Conservation (phyloP, 1,139 yeast species). For the Yamadazyma blattariae region DNA sequence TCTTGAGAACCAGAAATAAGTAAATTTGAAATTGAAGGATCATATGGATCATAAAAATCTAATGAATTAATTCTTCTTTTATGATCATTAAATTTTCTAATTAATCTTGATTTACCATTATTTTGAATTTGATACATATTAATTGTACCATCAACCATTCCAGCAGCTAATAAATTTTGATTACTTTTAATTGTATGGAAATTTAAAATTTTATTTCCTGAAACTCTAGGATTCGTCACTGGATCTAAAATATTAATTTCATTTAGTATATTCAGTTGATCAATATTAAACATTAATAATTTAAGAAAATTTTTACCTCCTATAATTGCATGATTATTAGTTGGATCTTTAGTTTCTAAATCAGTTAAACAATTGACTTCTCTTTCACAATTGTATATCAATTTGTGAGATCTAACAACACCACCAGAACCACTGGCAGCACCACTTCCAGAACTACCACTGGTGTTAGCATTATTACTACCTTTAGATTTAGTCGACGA, state of each 20-base stretch:
- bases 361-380: slow-evolving; percentile 29
- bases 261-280: slow-evolving; percentile 33
- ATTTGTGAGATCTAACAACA: slow-evolving; percentile 14
- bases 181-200: slow-evolving; percentile 40
- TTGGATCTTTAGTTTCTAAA: slow-evolving; percentile 17
- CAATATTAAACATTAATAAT: slow-evolving; percentile 41
- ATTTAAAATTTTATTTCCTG: slow-evolving; percentile 34
- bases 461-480: too few relatives aligned
- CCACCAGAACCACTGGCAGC: too few relatives aligned
- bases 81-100: slow-evolving; percentile 61
- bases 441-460: too few relatives aligned
- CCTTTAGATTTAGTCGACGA: slow-evolving; percentile 18
- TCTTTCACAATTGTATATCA: slow-evolving; percentile 25
- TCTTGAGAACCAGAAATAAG: slow-evolving; percentile 88
- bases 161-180: slow-evolving; percentile 39
- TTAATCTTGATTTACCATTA: slow-evolving; percentile 37
- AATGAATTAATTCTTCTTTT: slow-evolving; percentile 79
- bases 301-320: slow-evolving; percentile 62
- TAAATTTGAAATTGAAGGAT: slow-evolving; percentile 40
- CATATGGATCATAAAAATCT: slow-evolving; percentile 45
- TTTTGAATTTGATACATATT: slow-evolving; percentile 31
- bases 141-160: slow-evolving; percentile 39
- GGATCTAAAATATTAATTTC: slow-evolving; percentile 50
- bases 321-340: slow-evolving; percentile 44
- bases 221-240: slow-evolving; percentile 26